Conservation (phyloP, 2,329 filamentous ascomycete genomes). For the Dendrostoma leiphaemia region DNA sequence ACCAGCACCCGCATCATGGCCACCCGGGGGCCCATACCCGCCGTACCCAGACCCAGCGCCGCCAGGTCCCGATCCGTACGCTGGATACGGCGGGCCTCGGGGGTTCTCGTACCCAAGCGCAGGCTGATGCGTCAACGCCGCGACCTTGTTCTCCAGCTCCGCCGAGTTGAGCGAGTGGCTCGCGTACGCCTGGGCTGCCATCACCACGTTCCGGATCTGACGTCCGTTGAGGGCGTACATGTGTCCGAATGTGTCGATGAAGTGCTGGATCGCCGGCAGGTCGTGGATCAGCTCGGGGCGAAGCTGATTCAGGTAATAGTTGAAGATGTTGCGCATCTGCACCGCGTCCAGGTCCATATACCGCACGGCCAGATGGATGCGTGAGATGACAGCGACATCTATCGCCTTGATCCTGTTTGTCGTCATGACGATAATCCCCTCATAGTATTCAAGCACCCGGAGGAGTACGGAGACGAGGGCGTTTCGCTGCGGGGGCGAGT, state of each 20-base stretch:
- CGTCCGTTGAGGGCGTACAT: constrained; percentile 3
- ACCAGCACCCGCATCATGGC: neutral
- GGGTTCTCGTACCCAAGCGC: neutral
- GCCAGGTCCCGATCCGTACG: neutral
- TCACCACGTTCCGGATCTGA: constrained; percentile 12
- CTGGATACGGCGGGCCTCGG: neutral
- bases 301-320: constrained; percentile 20
- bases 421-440: constrained; percentile 21
- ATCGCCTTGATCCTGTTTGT: constrained; percentile 24
- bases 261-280: neutral
- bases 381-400: constrained; percentile 24
- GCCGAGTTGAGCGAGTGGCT: neutral
- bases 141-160: neutral
- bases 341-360: constrained; percentile 19
- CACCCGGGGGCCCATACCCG: neutral
- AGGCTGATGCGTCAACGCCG: neutral
- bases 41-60: neutral
- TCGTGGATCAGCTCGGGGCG: constrained; percentile 11
- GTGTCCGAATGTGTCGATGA: neutral
- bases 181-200: constrained; percentile 8
- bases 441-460: constrained; percentile 16
- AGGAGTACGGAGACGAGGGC: constrained; percentile 22
- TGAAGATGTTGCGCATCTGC: constrained; percentile 19
- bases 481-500: constrained; percentile 14
- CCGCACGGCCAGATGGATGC: constrained; percentile 23